Conservation (phyloP, 1,284 basidiomycete species). For the Paramarasmius palmivorus region DNA sequence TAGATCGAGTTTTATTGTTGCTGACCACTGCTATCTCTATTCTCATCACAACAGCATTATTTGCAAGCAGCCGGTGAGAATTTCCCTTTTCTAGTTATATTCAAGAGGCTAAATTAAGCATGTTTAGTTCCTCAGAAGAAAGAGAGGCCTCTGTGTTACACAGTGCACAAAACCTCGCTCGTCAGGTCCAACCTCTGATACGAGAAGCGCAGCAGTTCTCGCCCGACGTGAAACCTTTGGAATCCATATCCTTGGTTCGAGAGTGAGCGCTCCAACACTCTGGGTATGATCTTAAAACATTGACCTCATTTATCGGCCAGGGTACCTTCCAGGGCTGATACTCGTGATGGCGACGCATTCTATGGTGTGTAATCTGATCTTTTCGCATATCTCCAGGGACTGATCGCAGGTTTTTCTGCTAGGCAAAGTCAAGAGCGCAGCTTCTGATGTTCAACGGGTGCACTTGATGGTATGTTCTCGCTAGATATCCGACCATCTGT, state of each 20-base stretch:
- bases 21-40: not conserved
- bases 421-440: conserved; percentile 8
- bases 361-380: conserved; percentile 9
- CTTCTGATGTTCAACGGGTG: conserved; percentile 8
- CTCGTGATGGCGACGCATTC: conserved; percentile 5
- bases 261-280: conserved; percentile 2
- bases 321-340: conserved; percentile 8
- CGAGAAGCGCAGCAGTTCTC: conserved; percentile 9
- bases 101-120: not conserved
- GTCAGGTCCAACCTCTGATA: not conserved
- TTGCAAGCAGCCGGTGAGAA: conserved; percentile 14
- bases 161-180: conserved; percentile 10
- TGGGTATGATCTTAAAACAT: not conserved
- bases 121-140: conserved; percentile 8
- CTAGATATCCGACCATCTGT: not conserved
- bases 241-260: conserved; percentile 5
- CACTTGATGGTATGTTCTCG: conserved; percentile 3
- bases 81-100: not conserved
- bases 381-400: not conserved
- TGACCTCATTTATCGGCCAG: not conserved
- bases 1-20: not conserved
- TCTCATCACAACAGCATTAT: conserved; percentile 6
- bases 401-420: not conserved
- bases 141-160: conserved; percentile 7
- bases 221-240: conserved; percentile 7